These are phyloP conservation scores for Aureobasidium lini DNA, from an alignment of 2,329 filamentous ascomycete species.

Conservation along the genomic window DNA sequence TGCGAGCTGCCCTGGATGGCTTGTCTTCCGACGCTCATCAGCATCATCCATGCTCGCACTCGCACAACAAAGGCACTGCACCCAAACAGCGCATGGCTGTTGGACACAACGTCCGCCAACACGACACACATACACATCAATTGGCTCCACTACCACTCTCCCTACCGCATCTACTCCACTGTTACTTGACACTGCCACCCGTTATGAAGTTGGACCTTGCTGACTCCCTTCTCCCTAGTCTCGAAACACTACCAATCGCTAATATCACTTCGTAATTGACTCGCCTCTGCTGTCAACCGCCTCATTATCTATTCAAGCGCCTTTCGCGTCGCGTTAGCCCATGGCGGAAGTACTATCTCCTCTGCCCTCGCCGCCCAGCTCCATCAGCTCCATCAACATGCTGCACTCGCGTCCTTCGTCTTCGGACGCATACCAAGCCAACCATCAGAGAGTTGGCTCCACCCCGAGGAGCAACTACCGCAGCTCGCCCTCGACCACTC, in stretches of 20 bases:
- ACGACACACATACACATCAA: background rate
- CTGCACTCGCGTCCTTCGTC: slow-evolving; percentile 37
- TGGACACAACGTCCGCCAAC: slow-evolving; percentile 8
- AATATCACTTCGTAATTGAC: slow-evolving; percentile 7
- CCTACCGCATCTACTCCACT: background rate
- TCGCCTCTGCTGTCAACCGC: background rate
- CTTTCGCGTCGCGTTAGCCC: slow-evolving; percentile 13
- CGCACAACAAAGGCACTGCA: slow-evolving; percentile 11
- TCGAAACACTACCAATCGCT: slow-evolving; percentile 6
- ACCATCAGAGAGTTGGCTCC: slow-evolving; percentile 33
- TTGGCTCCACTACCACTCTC: background rate
- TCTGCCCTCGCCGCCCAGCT: slow-evolving; percentile 38
- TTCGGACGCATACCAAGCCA: slow-evolving; percentile 39
- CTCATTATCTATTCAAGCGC: background rate
- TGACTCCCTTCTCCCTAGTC: background rate
- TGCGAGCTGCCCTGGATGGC: background rate
- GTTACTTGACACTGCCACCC: background rate
- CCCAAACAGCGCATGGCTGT: slow-evolving; percentile 6
- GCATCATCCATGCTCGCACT: background rate
- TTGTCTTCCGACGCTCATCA: background rate
- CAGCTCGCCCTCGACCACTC: slow-evolving; percentile 32
- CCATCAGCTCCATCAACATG: slow-evolving; percentile 44
- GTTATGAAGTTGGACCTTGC: background rate
- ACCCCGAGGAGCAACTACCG: slow-evolving; percentile 38
- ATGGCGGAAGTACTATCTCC: slow-evolving; percentile 42